Evolutionary conservation across 305 asterid genomes (phyloP), one percentile per base, ranked within the genome.

Genomic region (Fraxinus floribunda): DNA sequence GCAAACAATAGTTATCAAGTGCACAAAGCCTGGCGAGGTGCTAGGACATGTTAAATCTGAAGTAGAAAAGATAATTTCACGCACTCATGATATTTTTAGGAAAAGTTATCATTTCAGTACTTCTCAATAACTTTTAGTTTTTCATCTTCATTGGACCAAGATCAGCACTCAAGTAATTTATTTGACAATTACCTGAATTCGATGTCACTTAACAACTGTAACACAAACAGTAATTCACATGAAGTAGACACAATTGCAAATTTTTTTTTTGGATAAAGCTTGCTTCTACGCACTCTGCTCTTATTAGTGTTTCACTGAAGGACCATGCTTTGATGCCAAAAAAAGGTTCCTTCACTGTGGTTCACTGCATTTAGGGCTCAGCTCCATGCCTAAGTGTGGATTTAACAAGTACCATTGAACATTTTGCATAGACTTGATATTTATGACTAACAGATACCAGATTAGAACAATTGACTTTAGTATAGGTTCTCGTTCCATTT

Each of bases 401-500:
- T 72, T 72, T 72, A 30, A 34, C 41, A 16, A 16, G 29, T 35
- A 73, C 26, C 52, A n/a, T 73, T 15, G 15, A 73, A 73, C 52
- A 8, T 36, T 34, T 35, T 73, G 77, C 77, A 35, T n/a, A 73
- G 52, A 35, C 77, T 8, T 18, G 26, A 34, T 73, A 71, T 18
- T 73, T 35, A n/a, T 35, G 77, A 73, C 24, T 29, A 38, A 11
- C 9, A 72, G 55, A 73, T 73, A 11, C 62, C 77, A 73, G 29
- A 73, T 73, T 73, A 34, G 30, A 73, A 73, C 10, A n/a, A 36
- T 35, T 34, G 77, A 73, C 52, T 22, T 73, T 74, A 68, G 4
- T 70, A 78, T 70, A 70, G 52, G 62, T 60, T 76, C 79, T 80
- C 4, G 10, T 77, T 34, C 78, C 82, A 74, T 64, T 74, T 68